These are phyloP conservation scores for Rhododendron henanense DNA, from an alignment of 148 eudicot genomes.

Conservation along the genomic window DNA sequence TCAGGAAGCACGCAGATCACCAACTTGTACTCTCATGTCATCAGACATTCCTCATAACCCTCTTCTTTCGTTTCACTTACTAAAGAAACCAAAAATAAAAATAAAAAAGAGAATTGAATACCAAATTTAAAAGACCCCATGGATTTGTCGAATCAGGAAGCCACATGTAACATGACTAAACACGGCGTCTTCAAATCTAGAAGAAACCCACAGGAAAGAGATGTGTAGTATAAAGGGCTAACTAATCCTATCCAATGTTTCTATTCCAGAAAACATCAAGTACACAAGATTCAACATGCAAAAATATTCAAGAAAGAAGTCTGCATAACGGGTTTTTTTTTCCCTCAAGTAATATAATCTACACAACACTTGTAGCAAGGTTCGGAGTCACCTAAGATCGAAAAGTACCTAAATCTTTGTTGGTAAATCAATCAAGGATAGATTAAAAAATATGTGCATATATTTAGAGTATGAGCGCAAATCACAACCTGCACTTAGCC, in stretches of 20 bases:
- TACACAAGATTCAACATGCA: background rate
- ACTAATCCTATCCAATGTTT: background rate
- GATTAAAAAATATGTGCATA: background rate
- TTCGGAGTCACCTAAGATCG: background rate
- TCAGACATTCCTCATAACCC: background rate
- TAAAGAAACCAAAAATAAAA: background rate
- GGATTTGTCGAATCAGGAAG: background rate
- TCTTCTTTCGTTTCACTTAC: background rate
- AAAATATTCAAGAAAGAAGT: background rate
- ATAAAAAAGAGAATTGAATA: background rate
- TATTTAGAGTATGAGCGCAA: background rate
- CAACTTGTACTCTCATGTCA: background rate
- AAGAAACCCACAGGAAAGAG: background rate
- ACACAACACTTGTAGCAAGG: background rate
- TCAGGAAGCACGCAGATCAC: background rate
- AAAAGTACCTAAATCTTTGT: background rate
- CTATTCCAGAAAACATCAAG: background rate
- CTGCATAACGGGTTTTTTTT: background rate
- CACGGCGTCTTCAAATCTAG: background rate
- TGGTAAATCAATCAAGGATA: background rate
- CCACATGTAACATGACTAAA: background rate
- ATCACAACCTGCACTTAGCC: background rate
- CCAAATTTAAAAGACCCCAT: background rate
- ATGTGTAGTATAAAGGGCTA: background rate
- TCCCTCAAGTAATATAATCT: background rate